These are phyloP conservation scores for Sporothrix luriei DNA, from an alignment of 2,329 filamentous ascomycete genomes.

Conservation along the genomic window DNA sequence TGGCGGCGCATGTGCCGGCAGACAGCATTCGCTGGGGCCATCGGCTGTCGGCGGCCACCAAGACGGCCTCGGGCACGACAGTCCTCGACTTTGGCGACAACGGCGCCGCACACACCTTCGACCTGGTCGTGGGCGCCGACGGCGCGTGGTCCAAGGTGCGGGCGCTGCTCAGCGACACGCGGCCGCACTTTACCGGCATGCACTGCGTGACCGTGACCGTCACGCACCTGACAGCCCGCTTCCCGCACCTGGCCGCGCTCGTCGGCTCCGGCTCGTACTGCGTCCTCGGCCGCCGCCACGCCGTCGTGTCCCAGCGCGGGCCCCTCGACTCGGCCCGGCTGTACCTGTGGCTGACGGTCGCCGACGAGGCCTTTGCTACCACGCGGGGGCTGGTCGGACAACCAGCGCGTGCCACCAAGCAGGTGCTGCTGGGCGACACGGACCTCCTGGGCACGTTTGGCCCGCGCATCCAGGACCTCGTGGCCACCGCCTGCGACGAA, in stretches of 20 bases:
- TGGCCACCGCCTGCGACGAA: conserved; percentile 40
- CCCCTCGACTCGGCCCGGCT: conserved; percentile 41
- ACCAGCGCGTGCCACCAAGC: conserved; percentile 34
- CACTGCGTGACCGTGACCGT: conserved; percentile 46
- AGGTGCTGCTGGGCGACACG: conserved; percentile 36
- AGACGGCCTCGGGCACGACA: conserved; percentile 21
- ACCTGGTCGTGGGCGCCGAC: conserved; percentile 48
- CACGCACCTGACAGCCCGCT: conserved; percentile 41
- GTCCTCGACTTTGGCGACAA: conserved; percentile 38
- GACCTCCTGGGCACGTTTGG: conserved; percentile 37
- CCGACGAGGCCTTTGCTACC: conserved; percentile 36
- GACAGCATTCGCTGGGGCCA: conserved; percentile 46
- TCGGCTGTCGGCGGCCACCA: conserved; percentile 37
- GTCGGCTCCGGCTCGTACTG: conserved; percentile 47
- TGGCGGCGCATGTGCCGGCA: conserved; percentile 41
- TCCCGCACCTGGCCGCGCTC: conserved; percentile 46
- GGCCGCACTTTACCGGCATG: conserved; percentile 47
- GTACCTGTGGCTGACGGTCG: conserved; percentile 39
- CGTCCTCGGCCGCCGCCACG: conserved; percentile 46
- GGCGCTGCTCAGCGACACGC: conserved; percentile 42
- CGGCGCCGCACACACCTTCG: conserved; percentile 39
- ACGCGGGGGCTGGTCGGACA: conserved; percentile 32
- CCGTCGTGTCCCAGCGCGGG: conserved; percentile 43
- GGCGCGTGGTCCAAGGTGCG: conserved; percentile 49
- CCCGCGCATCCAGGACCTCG: conserved; percentile 39